Evolutionary conservation across 106 monocot species (phyloP).

Genomic region (Apostasia ramifera): DNA sequence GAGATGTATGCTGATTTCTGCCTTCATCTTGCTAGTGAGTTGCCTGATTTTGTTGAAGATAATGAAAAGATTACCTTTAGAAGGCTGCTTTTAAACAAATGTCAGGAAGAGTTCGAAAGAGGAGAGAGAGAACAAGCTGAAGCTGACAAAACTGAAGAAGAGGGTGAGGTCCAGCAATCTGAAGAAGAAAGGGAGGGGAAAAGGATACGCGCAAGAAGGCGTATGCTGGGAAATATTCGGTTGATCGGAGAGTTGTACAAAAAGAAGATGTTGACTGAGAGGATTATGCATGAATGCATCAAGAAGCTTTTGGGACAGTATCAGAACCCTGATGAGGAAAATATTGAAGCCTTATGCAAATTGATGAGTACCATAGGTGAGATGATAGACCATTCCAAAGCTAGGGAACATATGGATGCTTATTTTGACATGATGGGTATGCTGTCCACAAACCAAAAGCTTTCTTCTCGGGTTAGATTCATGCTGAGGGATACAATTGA

Average conservation of each 20-base stretch:
- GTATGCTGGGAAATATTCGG: constrained; percentile 89
- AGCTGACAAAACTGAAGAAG: constrained; percentile 55
- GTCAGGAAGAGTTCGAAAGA: constrained; percentile 95
- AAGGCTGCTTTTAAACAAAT: constrained; percentile 77
- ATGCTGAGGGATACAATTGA: constrained; percentile 90
- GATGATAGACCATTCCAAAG: constrained; percentile 68
- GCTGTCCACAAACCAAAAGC: constrained; percentile 55
- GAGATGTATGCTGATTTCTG: constrained; percentile 99
- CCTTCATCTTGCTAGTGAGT: constrained; percentile 42
- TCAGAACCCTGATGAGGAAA: constrained; percentile 79
- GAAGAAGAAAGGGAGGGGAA: constrained; percentile 57
- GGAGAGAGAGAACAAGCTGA: constrained; percentile 67
- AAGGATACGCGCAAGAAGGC: constrained; percentile 48
- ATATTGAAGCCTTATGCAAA: constrained; percentile 84
- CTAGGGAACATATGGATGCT: constrained; percentile 71
- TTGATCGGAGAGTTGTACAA: constrained; percentile 91
- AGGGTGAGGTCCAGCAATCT: constrained; percentile 55
- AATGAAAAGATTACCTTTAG: constrained; percentile 83
- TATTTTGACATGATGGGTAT: constrained; percentile 63
- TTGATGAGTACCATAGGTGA: constrained; percentile 90
- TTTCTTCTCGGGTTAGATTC: constrained; percentile 78
- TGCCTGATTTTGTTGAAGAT: constrained; percentile 67
- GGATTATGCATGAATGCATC: constrained; percentile 97
- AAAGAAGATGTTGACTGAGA: constrained; percentile 85
- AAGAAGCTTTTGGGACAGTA: constrained; percentile 55